phyloP scores from a whole-genome alignment of 805 yeast genomes.

The Candida insectorum region DNA sequence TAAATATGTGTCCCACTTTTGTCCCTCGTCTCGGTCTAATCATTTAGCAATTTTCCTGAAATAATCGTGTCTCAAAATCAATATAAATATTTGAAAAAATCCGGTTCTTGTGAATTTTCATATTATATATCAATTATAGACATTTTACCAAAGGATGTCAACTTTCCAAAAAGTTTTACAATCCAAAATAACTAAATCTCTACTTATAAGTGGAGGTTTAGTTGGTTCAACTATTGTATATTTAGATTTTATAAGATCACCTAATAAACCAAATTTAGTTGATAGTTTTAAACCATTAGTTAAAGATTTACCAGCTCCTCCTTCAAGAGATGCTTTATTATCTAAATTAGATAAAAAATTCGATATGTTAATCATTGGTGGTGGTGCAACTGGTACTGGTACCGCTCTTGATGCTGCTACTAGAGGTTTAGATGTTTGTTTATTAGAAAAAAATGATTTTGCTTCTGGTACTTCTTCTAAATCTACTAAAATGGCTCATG shows the following conservation, averaged over 20 bases:
- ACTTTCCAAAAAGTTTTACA: slow-evolving; percentile 14
- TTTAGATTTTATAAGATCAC: slow-evolving; percentile 37
- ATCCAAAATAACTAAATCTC: slow-evolving; percentile 28
- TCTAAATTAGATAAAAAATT: slow-evolving; percentile 48
- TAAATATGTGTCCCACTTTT: no score
- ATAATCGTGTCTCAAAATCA: no score
- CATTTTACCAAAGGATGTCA: no score
- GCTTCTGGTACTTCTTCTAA: slow-evolving; percentile 92
- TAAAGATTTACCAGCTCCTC: slow-evolving; percentile 47
- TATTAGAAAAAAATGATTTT: slow-evolving; percentile 84
- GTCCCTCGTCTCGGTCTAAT: no score
- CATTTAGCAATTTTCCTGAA: no score
- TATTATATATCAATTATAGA: no score
- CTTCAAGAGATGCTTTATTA: slow-evolving; percentile 53
- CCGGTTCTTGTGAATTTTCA: no score
- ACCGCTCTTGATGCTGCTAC: slow-evolving; percentile 88
- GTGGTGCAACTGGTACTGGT: slow-evolving; percentile 96
- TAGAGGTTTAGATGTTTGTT: slow-evolving; percentile 84
- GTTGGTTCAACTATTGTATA: slow-evolving; percentile 37
- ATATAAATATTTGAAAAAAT: no score
- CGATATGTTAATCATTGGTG: slow-evolving; percentile 88
- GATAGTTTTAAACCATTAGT: slow-evolving; percentile 42
- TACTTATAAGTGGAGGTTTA: slow-evolving; percentile 27
- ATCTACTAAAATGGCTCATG: slow-evolving; percentile 95
- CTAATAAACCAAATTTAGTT: slow-evolving; percentile 21